These are phyloP conservation scores for Brettanomyces custersianus DNA, from an alignment of 805 yeast genomes.

Conservation along the genomic window DNA sequence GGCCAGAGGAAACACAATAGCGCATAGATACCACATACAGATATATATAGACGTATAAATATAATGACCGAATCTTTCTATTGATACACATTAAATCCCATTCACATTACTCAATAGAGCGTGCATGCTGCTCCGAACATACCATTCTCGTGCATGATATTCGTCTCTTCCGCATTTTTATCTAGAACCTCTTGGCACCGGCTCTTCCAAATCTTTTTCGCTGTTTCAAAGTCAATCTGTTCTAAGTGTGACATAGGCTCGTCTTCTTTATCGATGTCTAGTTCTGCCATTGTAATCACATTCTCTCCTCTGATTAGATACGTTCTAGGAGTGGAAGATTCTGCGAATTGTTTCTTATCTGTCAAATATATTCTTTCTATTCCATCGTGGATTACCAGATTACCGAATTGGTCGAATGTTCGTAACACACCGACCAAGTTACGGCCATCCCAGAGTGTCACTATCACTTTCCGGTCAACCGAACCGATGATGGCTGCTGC, in stretches of 20 bases:
- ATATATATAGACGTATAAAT: too few relatives aligned
- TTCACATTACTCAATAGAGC: background rate
- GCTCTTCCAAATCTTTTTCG: slow-evolving; percentile 32
- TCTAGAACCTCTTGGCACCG: slow-evolving; percentile 8
- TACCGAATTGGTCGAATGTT: slow-evolving; percentile 93
- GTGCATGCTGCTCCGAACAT: slow-evolving; percentile 5
- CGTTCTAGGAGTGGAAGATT: slow-evolving; percentile 53
- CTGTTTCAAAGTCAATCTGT: slow-evolving; percentile 52
- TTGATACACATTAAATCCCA: background rate
- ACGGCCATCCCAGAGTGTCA: slow-evolving; percentile 82
- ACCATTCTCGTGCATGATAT: slow-evolving; percentile 13
- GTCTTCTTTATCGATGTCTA: slow-evolving; percentile 83
- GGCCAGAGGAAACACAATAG: background rate
- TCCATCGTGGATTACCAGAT: slow-evolving; percentile 86
- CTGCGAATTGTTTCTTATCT: slow-evolving; percentile 50
- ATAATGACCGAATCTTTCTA: background rate
- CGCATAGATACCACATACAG: background rate
- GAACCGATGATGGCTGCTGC: slow-evolving; percentile 88
- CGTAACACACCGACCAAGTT: slow-evolving; percentile 81
- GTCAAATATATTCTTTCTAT: slow-evolving; percentile 71
- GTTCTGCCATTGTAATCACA: slow-evolving; percentile 87
- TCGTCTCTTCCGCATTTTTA: slow-evolving; percentile 11
- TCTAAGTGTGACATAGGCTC: slow-evolving; percentile 47
- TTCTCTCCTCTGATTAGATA: slow-evolving; percentile 93
- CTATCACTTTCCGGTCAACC: slow-evolving; percentile 72